phyloP scores from a whole-genome alignment of 306 rosid species.

The Boehmeria nivea region DNA sequence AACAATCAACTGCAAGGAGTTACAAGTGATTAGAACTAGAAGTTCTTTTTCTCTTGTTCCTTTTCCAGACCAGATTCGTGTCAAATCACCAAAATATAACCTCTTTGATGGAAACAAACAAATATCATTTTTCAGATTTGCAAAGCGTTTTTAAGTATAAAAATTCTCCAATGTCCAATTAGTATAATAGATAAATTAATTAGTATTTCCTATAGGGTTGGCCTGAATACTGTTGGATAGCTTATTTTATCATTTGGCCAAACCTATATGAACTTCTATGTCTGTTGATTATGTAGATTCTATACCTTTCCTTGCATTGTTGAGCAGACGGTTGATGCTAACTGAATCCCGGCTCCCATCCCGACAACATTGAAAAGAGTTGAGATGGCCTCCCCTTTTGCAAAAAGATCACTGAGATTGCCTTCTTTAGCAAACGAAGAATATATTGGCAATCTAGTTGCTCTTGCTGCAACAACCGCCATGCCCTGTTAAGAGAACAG shows the following conservation, averaged over 20 bases:
- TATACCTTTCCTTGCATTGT: slow-evolving; percentile 91
- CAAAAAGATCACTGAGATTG: slow-evolving; percentile 95
- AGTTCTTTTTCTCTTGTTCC: neutral
- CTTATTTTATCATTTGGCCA: neutral
- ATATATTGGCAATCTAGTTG: slow-evolving; percentile 97
- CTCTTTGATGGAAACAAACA: no score
- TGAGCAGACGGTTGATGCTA: slow-evolving; percentile 89
- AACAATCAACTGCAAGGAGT: slow-evolving; percentile 51
- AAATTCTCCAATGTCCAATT: no score
- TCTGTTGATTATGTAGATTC: neutral
- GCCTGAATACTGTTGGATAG: no score
- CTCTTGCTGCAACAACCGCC: slow-evolving; percentile 99
- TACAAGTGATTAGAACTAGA: slow-evolving; percentile 28
- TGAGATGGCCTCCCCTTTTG: slow-evolving; percentile 98
- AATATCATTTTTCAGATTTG: no score
- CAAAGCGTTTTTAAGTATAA: no score
- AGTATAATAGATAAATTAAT: neutral
- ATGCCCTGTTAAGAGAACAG: slow-evolving; percentile 58
- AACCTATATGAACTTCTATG: neutral
- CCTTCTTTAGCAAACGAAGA: slow-evolving; percentile 98
- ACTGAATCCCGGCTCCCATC: slow-evolving; percentile 81
- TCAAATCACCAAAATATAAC: no score
- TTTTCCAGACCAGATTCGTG: neutral
- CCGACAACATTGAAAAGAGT: slow-evolving; percentile 90
- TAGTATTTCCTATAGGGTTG: no score